A percentile compares a stretch with the other conserved stretches of the same genome.
Evolutionary conservation across 2,329 filamentous ascomycete species (phyloP).

Genomic region (Hypocrella siamensis): DNA sequence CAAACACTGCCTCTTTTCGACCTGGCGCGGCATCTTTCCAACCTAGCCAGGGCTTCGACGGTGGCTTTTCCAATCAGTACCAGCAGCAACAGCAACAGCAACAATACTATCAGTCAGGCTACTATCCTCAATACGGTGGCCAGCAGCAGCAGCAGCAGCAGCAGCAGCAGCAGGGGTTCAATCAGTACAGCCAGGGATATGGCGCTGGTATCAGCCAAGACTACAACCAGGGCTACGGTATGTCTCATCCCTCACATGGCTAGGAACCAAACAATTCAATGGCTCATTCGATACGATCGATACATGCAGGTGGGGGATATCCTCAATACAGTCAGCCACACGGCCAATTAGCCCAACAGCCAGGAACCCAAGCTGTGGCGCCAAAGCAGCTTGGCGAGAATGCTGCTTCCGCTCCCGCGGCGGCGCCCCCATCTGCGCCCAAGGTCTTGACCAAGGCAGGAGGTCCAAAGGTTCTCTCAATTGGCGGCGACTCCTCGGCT

Average conservation of each 20-base stretch:
- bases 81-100: constrained; percentile 31
- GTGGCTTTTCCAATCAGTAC: constrained; percentile 39
- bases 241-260: constrained; percentile 2
- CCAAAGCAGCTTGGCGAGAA: constrained; percentile 1
- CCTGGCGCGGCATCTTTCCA: constrained; percentile 57
- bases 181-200: constrained; percentile 37
- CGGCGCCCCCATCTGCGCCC: constrained; percentile 20
- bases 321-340: constrained; percentile 35
- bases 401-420: constrained; percentile 14
- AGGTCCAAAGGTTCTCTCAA: constrained; percentile 50
- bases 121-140: constrained; percentile 41
- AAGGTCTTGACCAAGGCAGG: constrained; percentile 34
- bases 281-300: too few relatives aligned
- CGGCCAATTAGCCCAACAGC: constrained; percentile 25
- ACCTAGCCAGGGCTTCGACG: constrained; percentile 52
- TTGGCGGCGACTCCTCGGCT: constrained; percentile 43
- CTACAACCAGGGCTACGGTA: constrained; percentile 31
- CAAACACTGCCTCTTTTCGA: constrained; percentile 49
- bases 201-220: constrained; percentile 34
- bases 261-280: too few relatives aligned
- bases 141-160: too few relatives aligned
- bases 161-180: constrained; percentile 32
- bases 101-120: constrained; percentile 35
- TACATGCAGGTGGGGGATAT: constrained; percentile 29
- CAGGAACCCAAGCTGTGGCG: constrained; percentile 1